Evolutionary conservation across 495 filamentous ascomycete genomes (phyloP), one percentile per base, ranked within the genome.

Genomic region (Penicillium robsamsonii): DNA sequence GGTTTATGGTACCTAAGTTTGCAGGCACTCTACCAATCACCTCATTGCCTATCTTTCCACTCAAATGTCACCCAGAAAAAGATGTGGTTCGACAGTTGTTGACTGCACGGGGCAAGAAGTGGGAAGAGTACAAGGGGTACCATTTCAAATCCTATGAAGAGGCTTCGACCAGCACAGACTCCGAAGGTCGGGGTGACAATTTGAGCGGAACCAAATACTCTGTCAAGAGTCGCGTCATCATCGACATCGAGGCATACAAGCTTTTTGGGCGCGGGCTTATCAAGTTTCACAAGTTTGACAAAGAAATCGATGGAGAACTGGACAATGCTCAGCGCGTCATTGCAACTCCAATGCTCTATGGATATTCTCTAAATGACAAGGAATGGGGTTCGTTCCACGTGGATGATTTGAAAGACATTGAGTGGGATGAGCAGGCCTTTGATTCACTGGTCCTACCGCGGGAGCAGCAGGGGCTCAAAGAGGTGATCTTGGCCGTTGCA

Each of bases 121-220:
- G 82, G 57, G 75, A 82, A 56, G 61, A 67, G 38, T 74, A 84
- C n/a, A 75, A 76, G 35, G 85, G 86, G 0, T 81, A 79, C 41
- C 79, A 85, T 59, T 87, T 87, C 72, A 84, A 81, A 60, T 66
- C 75, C 8, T 88, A 87, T 20, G 86, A 84, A 20, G 86, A 84
- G 17, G 60, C 78, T 40, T 76, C 68, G 6, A 69, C 75, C 61
- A 70, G 48, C 20, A 37, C 33, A 5, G 7, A 11, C 33, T 41
- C 13, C 20, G 8, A 10, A 29, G 12, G 20, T 6, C 12, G 18
- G 13, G 33, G 27, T 8, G 24, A 7, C 18, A 75, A 77, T 79
- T 76, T 56, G 74, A 73, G 24, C 5, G 24, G 24, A 5, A 25
- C 24, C 24, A 25, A 25, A 5, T 5, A 25, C 24, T 25, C 24